Percentiles rank a stretch among this genome's conserved stretches.
phyloP scores from a whole-genome alignment of 2,329 filamentous ascomycete species.

The Sporothrix curviconia region DNA sequence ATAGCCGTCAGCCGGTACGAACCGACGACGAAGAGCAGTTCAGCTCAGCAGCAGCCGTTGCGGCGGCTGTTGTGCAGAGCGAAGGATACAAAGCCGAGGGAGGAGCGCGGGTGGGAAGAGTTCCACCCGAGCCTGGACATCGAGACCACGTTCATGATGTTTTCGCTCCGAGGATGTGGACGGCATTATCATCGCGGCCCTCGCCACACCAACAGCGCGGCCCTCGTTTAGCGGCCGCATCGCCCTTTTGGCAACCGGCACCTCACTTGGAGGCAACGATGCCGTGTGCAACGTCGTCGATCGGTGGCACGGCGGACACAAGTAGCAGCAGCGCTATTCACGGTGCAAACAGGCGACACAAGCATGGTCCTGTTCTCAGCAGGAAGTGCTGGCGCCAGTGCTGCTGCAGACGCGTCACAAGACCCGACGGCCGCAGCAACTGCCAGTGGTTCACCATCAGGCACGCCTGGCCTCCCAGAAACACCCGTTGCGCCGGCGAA shows the following conservation, averaged over 20 bases:
- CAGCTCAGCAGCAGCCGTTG: conserved; percentile 81
- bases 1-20: conserved; percentile 45
- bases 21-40: conserved; percentile 59
- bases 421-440: not conserved
- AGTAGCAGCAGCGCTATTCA: too few relatives aligned
- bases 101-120: conserved; percentile 95
- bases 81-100: conserved; percentile 96
- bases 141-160: conserved; percentile 69
- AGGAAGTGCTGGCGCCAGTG: not conserved
- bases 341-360: not conserved
- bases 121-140: conserved; percentile 95
- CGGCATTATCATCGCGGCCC: conserved; percentile 47
- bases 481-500: conserved; percentile 28
- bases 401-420: not conserved
- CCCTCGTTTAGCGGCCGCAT: not conserved
- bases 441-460: not conserved
- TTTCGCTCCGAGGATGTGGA: conserved; percentile 81
- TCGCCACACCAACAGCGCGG: conserved; percentile 30
- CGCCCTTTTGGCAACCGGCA: not conserved
- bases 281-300: not conserved
- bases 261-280: not conserved
- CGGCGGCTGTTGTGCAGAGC: conserved; percentile 79
- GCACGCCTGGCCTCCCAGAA: not conserved
- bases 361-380: not conserved
- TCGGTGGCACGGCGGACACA: not conserved